A percentile compares a stretch with the other conserved stretches of the same genome.
These are phyloP conservation scores for Lachancea waltii DNA, from an alignment of 805 yeast genomes.

Conservation along the genomic window DNA sequence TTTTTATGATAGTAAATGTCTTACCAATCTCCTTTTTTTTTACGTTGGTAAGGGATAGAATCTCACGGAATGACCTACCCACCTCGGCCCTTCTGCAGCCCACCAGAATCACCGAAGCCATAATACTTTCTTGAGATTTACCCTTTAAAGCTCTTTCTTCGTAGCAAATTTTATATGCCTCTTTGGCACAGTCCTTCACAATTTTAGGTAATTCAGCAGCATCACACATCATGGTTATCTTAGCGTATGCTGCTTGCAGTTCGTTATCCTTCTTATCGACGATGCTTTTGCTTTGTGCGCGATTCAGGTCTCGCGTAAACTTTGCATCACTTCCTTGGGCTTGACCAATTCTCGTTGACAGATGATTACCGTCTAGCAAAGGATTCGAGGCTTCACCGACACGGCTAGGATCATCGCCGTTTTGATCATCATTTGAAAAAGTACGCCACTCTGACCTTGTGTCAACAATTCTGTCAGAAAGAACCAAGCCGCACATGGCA, in stretches of 20 bases:
- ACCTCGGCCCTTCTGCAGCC: constrained; percentile 94
- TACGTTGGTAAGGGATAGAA: constrained; percentile 89
- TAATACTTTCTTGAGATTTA: constrained; percentile 84
- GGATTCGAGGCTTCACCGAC: constrained; percentile 98
- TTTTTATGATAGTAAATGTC: constrained; percentile 79
- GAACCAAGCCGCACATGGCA: constrained; percentile 90
- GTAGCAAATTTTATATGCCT: constrained; percentile 84
- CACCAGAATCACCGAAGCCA: constrained; percentile 92
- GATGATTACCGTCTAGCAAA: constrained; percentile 80
- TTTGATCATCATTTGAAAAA: constrained; percentile 94
- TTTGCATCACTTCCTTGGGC: constrained; percentile 83
- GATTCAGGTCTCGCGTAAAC: constrained; percentile 79
- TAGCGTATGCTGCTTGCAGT: constrained; percentile 80
- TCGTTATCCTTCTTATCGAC: constrained; percentile 87
- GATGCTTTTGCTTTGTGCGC: constrained; percentile 81
- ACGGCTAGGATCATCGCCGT: constrained; percentile 98
- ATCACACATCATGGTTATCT: constrained; percentile 93
- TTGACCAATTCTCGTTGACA: constrained; percentile 85
- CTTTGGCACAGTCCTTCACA: constrained; percentile 96
- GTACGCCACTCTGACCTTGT: constrained; percentile 99
- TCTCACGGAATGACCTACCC: constrained; percentile 91
- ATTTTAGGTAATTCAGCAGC: constrained; percentile 91
- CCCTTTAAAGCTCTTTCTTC: constrained; percentile 84
- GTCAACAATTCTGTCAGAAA: constrained; percentile 87
- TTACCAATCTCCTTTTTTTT: constrained; percentile 93